A percentile compares a stretch with the other conserved stretches of the same genome.
These are phyloP conservation scores for Hypoxylon fragiforme DNA, from an alignment of 495 filamentous ascomycete species.

Conservation along the genomic window DNA sequence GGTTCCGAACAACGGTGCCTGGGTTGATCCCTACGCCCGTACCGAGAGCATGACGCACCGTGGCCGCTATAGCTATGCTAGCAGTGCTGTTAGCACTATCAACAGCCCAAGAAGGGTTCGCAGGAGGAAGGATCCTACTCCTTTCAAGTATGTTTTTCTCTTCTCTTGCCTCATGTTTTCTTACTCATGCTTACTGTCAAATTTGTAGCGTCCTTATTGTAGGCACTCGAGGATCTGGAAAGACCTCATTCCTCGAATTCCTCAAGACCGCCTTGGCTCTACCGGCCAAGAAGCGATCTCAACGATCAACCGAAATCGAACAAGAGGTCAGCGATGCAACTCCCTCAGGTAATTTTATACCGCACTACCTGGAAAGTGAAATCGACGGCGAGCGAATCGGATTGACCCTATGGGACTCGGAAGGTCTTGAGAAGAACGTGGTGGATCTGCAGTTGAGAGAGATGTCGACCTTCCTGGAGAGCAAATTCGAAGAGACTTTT, in stretches of 20 bases:
- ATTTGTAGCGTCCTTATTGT: conserved; percentile 80
- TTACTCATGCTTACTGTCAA: conserved; percentile 10
- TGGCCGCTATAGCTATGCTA: conserved; percentile 95
- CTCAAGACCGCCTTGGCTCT: conserved; percentile 80
- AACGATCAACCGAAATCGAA: conserved; percentile 50
- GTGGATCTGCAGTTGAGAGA: conserved; percentile 92
- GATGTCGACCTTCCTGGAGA: conserved; percentile 89
- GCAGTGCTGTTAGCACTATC: conserved; percentile 85
- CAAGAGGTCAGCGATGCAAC: conserved; percentile 55
- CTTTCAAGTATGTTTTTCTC: conserved; percentile 83
- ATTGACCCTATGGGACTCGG: conserved; percentile 93
- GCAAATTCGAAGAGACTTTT: conserved; percentile 98
- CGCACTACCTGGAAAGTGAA: conserved; percentile 91
- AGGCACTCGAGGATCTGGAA: conserved; percentile 85
- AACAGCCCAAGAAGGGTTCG: conserved; percentile 92
- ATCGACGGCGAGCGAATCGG: conserved; percentile 91
- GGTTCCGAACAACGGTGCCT: conserved; percentile 57
- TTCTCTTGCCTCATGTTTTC: not conserved
- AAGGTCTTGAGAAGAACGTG: conserved; percentile 88
- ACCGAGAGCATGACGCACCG: conserved; percentile 96
- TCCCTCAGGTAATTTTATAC: conserved; percentile 68
- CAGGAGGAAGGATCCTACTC: conserved; percentile 93
- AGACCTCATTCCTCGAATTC: conserved; percentile 96
- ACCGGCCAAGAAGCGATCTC: conserved; percentile 71
- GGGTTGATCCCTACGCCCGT: conserved; percentile 75